Evolutionary conservation across 805 yeast species (phyloP).

Genomic region (Tetrapisispora pingtungensis): DNA sequence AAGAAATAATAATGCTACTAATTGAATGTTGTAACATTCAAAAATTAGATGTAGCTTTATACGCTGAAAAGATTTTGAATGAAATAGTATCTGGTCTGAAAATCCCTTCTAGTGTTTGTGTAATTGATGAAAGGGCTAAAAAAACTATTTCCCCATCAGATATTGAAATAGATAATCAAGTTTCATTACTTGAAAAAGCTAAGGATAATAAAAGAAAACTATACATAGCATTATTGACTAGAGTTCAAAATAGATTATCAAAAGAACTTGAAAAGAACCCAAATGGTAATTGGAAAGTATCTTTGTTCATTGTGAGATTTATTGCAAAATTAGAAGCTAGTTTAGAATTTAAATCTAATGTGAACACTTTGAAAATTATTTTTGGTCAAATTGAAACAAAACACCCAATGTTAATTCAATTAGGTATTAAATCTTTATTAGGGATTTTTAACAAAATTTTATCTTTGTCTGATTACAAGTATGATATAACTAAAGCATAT

Average conservation of each 20-base stretch:
- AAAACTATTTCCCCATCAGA: constrained; percentile 56
- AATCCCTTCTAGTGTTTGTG: constrained; percentile 43
- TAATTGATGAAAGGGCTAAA: constrained; percentile 34
- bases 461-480: constrained; percentile 35
- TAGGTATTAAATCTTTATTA: constrained; percentile 50
- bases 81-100: constrained; percentile 33
- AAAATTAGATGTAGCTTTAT: constrained; percentile 40
- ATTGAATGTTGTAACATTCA: constrained; percentile 47
- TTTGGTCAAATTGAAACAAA: constrained; percentile 40
- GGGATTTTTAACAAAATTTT: constrained; percentile 38
- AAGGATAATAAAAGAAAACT: constrained; percentile 44
- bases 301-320: constrained; percentile 39
- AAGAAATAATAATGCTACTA: constrained; percentile 39
- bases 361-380: constrained; percentile 34
- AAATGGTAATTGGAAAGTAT: constrained; percentile 43
- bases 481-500: constrained; percentile 37
- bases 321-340: constrained; percentile 44
- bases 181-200: constrained; percentile 48
- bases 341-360: constrained; percentile 37
- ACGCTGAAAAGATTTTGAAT: constrained; percentile 43
- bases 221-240: constrained; percentile 33
- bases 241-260: constrained; percentile 34
- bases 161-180: constrained; percentile 42
- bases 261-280: constrained; percentile 11
- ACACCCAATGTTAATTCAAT: constrained; percentile 56